Evolutionary conservation across 495 filamentous ascomycete species (phyloP).

Genomic region (Aspergillus nanangensis): DNA sequence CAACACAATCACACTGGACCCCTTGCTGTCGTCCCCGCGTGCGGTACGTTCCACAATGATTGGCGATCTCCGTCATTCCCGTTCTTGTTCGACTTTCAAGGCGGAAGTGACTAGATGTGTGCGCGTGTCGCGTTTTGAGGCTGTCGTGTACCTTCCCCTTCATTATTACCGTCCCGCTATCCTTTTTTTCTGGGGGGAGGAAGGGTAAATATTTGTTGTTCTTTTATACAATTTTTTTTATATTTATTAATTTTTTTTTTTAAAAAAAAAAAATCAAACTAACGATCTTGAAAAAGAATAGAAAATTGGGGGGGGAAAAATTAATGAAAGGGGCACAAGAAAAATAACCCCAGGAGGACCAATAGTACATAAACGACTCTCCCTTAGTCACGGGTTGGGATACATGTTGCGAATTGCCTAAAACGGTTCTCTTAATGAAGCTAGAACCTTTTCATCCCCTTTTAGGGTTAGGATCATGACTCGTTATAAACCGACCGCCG

Average conservation of each 20-base stretch:
- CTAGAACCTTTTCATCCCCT: neutral
- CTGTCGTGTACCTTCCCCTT: neutral
- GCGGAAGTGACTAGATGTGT: neutral
- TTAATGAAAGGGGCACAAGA: too few species aligned
- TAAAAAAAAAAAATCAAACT: too few species aligned
- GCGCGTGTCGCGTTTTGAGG: neutral
- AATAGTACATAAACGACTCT: too few species aligned
- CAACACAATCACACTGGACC: conserved; percentile 11
- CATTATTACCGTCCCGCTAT: neutral
- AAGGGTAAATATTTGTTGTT: too few species aligned
- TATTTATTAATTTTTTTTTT: too few species aligned
- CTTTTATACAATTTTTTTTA: too few species aligned
- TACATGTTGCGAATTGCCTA: neutral
- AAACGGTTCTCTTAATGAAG: neutral
- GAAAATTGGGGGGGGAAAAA: too few species aligned
- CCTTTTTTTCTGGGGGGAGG: too few species aligned
- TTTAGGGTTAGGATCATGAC: neutral
- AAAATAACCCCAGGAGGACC: too few species aligned
- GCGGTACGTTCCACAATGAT: conserved; percentile 35
- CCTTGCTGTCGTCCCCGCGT: conserved; percentile 34
- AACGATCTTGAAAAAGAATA: too few species aligned
- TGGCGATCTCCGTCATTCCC: conserved; percentile 1
- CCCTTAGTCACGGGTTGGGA: neutral
- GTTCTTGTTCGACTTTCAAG: neutral
- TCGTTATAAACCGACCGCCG: conserved; percentile 3